These are phyloP conservation scores for Aspergillus transmontanensis DNA, from an alignment of 2,329 filamentous ascomycete species.

Conservation along the genomic window DNA sequence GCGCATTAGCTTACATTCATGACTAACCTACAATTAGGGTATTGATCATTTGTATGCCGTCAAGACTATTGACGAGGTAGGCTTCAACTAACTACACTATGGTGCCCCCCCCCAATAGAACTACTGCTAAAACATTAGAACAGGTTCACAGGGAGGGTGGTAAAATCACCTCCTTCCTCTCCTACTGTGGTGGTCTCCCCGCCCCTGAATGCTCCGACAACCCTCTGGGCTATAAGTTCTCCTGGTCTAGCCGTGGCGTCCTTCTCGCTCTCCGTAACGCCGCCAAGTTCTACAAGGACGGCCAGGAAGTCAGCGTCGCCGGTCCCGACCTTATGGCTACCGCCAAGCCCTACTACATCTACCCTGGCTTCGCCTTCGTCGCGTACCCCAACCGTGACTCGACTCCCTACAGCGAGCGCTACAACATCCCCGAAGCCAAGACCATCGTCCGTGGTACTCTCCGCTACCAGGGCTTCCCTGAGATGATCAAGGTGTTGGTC, in stretches of 20 bases:
- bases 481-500: conserved; percentile 84
- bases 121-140: neutral
- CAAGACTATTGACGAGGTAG: conserved; percentile 68
- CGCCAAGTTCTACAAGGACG: conserved; percentile 81
- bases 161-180: conserved; percentile 79
- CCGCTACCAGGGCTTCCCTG: conserved; percentile 84
- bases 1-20: neutral
- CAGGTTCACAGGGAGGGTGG: conserved; percentile 85
- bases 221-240: conserved; percentile 93
- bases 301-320: conserved; percentile 68
- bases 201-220: conserved; percentile 78
- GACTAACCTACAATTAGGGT: conserved; percentile 24
- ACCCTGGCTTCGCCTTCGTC: conserved; percentile 85
- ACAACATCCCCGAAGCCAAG: conserved; percentile 82
- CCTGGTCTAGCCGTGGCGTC: conserved; percentile 78
- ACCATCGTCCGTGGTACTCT: conserved; percentile 84
- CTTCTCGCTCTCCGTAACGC: conserved; percentile 82
- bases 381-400: conserved; percentile 93
- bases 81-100: neutral
- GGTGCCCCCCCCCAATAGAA: neutral
- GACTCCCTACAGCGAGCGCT: conserved; percentile 82
- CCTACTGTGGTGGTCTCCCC: conserved; percentile 81
- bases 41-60: conserved; percentile 70
- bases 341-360: conserved; percentile 89
- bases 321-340: conserved; percentile 76